Percentiles rank a stretch among this genome's conserved stretches.
Conservation (phyloP, 1,284 basidiomycete genomes). For the Cryptococcus wingfieldii region DNA sequence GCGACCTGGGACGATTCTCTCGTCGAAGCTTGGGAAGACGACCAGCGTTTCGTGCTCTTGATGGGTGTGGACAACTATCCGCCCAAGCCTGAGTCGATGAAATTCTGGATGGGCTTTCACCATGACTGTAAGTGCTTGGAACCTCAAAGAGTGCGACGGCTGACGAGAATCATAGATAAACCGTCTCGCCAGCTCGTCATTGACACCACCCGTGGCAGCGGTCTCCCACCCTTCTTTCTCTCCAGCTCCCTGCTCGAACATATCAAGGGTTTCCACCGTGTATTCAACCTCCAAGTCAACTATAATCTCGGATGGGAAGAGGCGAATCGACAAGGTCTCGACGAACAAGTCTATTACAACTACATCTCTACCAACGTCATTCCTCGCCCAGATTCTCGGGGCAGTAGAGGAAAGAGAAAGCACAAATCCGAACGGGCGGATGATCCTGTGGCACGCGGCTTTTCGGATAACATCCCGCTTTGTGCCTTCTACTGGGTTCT, state of each 20-base stretch:
- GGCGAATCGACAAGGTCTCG: conserved; percentile 18
- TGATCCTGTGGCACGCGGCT: conserved; percentile 21
- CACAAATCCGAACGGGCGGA: not conserved
- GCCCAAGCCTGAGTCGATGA: conserved; percentile 10
- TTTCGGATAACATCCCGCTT: conserved; percentile 16
- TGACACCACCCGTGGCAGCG: conserved; percentile 7
- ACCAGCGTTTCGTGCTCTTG: conserved; percentile 20
- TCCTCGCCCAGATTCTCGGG: not conserved
- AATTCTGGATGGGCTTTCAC: conserved; percentile 16
- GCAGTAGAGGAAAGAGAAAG: not conserved
- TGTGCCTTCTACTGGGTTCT: conserved; percentile 22
- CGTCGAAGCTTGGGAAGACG: conserved; percentile 19
- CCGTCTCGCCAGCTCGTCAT: conserved; percentile 10
- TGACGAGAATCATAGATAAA: conserved; percentile 15
- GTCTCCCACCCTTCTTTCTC: conserved; percentile 17
- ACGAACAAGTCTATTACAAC: conserved; percentile 8
- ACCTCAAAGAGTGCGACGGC: not conserved
- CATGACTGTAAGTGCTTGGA: conserved; percentile 14
- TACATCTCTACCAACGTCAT: not conserved
- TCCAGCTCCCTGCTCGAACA: conserved; percentile 13
- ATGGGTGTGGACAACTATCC: conserved; percentile 19
- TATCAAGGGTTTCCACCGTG: conserved; percentile 17
- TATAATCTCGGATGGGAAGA: conserved; percentile 16
- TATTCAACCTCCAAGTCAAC: conserved; percentile 16
- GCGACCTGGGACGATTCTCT: conserved; percentile 31